Evolutionary conservation across 345 rosid species (phyloP).

Genomic region (Populus deltoides): DNA sequence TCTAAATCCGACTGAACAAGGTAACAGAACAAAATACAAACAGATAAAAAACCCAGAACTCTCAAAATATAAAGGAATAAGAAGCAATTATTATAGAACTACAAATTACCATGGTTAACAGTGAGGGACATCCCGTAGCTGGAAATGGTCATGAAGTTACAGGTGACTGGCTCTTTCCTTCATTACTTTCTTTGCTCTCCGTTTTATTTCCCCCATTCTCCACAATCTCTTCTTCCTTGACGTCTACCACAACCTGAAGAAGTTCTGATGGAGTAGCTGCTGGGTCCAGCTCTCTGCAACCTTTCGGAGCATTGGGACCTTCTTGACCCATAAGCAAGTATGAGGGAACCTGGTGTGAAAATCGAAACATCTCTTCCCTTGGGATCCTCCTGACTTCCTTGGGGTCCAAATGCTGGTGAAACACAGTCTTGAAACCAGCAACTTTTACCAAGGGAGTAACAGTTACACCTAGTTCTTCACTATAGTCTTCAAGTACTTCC

Average conservation of each 20-base stretch:
- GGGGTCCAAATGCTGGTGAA: constrained; percentile 28
- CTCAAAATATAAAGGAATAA: neutral
- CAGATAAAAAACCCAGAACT: neutral
- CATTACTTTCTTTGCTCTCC: constrained; percentile 17
- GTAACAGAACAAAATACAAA: neutral
- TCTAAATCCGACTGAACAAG: neutral
- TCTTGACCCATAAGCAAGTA: constrained; percentile 27
- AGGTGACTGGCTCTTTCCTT: neutral
- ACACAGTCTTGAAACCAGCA: constrained; percentile 28
- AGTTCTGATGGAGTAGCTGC: constrained; percentile 25
- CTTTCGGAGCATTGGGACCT: constrained; percentile 26
- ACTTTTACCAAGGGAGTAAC: constrained; percentile 23
- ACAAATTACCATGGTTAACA: neutral
- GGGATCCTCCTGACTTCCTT: constrained; percentile 17
- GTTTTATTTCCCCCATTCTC: constrained; percentile 11
- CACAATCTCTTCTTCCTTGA: constrained; percentile 34
- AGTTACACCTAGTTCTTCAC: constrained; percentile 15
- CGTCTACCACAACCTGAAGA: constrained; percentile 32
- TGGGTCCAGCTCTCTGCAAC: constrained; percentile 31
- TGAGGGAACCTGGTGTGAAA: constrained; percentile 28
- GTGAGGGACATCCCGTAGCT: neutral
- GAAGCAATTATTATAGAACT: neutral
- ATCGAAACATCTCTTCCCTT: constrained; percentile 23
- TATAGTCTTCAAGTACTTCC: constrained; percentile 25
- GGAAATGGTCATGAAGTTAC: neutral